phyloP scores from a whole-genome alignment of 2,329 filamentous ascomycete species.

The Fusarium cicatricum region DNA sequence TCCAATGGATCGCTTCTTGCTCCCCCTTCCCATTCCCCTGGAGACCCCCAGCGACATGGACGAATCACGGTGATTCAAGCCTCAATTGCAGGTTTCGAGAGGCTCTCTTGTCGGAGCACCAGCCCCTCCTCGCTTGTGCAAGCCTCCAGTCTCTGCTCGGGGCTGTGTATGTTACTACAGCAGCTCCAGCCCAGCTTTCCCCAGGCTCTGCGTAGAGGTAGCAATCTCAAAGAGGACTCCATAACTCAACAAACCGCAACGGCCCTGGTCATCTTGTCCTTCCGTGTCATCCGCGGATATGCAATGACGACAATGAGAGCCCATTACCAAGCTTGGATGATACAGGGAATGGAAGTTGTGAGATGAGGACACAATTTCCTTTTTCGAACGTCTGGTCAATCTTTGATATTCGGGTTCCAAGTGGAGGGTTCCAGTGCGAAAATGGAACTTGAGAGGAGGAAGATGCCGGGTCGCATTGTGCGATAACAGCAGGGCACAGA shows the following conservation, averaged over 20 bases:
- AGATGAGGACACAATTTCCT: slow-evolving; percentile 6
- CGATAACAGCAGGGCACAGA: neutral
- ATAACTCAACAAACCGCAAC: slow-evolving; percentile 35
- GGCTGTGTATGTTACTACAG: slow-evolving; percentile 8
- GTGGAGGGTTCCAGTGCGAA: too few species aligned
- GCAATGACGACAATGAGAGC: slow-evolving; percentile 16
- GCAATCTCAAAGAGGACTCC: slow-evolving; percentile 28
- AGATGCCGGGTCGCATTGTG: too few species aligned
- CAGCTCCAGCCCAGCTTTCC: slow-evolving; percentile 26
- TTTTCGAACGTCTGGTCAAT: neutral
- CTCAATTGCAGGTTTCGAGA: slow-evolving; percentile 21
- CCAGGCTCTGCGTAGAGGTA: slow-evolving; percentile 18
- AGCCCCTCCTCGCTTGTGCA: neutral
- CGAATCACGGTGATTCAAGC: slow-evolving; percentile 29
- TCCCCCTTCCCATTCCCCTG: slow-evolving; percentile 29
- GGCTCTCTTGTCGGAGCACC: neutral
- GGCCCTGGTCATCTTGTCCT: slow-evolving; percentile 14
- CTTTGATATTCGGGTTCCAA: too few species aligned
- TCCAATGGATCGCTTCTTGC: slow-evolving; percentile 30
- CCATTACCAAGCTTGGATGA: neutral
- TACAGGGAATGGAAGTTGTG: too few species aligned
- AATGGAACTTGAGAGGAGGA: too few species aligned
- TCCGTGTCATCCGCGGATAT: slow-evolving; percentile 17
- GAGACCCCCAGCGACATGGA: slow-evolving; percentile 12
- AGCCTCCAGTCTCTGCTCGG: too few species aligned